Conservation (phyloP, 352 stramenopile species). For the Pythium chondricola region DNA sequence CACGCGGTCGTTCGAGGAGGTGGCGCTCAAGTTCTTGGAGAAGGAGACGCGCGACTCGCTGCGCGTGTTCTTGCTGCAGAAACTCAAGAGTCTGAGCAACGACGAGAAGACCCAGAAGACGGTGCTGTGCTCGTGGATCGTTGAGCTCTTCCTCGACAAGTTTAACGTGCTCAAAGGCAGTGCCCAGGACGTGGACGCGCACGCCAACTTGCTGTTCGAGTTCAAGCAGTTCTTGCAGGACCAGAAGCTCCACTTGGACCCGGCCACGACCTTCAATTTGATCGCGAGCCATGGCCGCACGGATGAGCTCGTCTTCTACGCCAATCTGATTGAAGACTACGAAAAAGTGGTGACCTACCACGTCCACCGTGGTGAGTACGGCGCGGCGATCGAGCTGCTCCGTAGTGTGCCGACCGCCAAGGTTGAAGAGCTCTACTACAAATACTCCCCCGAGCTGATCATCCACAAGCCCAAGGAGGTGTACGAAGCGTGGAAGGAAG, state of each 20-base stretch:
- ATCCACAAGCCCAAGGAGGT: conserved; percentile 88
- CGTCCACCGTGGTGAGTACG: conserved; percentile 86
- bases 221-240: conserved; percentile 92
- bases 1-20: conserved; percentile 86
- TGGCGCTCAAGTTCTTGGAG: conserved; percentile 90
- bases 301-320: conserved; percentile 90
- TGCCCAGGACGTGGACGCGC: conserved; percentile 78
- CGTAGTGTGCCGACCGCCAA: conserved; percentile 85
- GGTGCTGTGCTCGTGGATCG: conserved; percentile 91
- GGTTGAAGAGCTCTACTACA: conserved; percentile 92
- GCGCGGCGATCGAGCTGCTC: conserved; percentile 84
- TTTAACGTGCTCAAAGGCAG: conserved; percentile 84
- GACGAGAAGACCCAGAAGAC: conserved; percentile 91
- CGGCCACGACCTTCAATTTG: conserved; percentile 88
- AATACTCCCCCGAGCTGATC: conserved; percentile 91
- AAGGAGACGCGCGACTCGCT: conserved; percentile 76
- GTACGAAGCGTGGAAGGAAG: conserved; percentile 89
- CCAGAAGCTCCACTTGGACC: conserved; percentile 81
- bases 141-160: conserved; percentile 90
- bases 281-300: conserved; percentile 89
- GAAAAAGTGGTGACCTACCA: conserved; percentile 92
- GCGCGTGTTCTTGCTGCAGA: conserved; percentile 85
- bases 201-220: conserved; percentile 84
- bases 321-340: conserved; percentile 91
- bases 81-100: conserved; percentile 70